These are phyloP conservation scores for Candolleomyces eurysporus DNA, from an alignment of 768 basidiomycete species.

Conservation along the genomic window DNA sequence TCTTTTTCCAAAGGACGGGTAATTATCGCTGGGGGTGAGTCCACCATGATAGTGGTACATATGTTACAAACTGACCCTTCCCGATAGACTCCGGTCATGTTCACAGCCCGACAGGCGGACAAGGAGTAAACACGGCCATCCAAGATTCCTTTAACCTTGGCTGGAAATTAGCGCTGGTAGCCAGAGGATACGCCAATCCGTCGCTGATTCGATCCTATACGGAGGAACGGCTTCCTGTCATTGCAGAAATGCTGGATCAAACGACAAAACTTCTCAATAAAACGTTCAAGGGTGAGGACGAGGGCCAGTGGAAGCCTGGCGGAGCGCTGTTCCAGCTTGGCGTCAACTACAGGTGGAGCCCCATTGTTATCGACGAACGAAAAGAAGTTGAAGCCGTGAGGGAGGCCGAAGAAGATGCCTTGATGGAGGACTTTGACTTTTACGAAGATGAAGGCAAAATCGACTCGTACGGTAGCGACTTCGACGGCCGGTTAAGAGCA, in stretches of 20 bases:
- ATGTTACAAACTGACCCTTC: not conserved
- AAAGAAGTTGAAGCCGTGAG: constrained; percentile 13
- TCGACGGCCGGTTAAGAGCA: constrained; percentile 26
- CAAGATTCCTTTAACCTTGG: constrained; percentile 31
- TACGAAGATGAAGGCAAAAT: constrained; percentile 13
- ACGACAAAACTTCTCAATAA: constrained; percentile 23
- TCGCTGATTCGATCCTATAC: constrained; percentile 27
- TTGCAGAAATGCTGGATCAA: constrained; percentile 33
- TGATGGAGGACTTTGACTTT: constrained; percentile 13
- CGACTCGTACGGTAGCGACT: constrained; percentile 23
- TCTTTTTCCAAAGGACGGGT: constrained; percentile 38
- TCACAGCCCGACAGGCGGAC: constrained; percentile 31
- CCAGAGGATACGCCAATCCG: constrained; percentile 18
- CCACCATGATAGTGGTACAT: not conserved
- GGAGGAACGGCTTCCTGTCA: constrained; percentile 32
- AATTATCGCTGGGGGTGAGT: constrained; percentile 43
- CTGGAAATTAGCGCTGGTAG: constrained; percentile 31
- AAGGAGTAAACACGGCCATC: constrained; percentile 32
- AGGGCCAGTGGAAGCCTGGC: constrained; percentile 18
- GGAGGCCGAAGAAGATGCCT: constrained; percentile 12
- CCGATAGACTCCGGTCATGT: constrained; percentile 30
- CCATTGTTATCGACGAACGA: constrained; percentile 44
- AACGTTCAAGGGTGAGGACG: constrained; percentile 16
- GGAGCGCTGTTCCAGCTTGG: constrained; percentile 40
- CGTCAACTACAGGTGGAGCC: constrained; percentile 53